Evolutionary conservation across 31 red algal genomes (phyloP).

Genomic region (Porphyra umbilicalis): DNA sequence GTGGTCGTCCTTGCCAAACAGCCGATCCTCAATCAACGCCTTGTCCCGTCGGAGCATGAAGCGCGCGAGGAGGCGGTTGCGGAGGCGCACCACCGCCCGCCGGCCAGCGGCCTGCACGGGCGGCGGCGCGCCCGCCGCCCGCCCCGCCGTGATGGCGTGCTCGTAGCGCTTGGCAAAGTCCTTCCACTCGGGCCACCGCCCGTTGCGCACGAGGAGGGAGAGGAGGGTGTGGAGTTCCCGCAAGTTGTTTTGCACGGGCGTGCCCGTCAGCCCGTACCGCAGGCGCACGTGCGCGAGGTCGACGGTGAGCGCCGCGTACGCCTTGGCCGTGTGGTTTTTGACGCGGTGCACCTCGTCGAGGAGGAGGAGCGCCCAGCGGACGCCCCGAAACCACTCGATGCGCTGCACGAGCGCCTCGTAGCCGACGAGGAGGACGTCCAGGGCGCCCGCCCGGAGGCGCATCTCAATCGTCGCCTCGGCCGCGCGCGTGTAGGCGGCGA

Average conservation of each 20-base stretch:
- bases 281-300: constrained; percentile 8
- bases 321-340: constrained; percentile 64
- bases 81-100: constrained; percentile 4
- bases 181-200: constrained; percentile 20
- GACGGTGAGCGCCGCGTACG: constrained; percentile 20
- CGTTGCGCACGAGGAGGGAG: constrained; percentile 63
- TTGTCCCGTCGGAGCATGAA: constrained; percentile 74
- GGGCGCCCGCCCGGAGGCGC: constrained; percentile 6
- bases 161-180: constrained; percentile 28
- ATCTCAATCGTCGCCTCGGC: constrained; percentile 24
- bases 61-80: constrained; percentile 32
- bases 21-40: constrained; percentile 50
- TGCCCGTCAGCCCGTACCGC: constrained; percentile 83
- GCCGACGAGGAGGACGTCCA: constrained; percentile 39
- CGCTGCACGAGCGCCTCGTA: constrained; percentile 24
- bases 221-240: constrained; percentile 75
- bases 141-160: constrained; percentile 31
- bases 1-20: constrained; percentile 73
- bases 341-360: constrained; percentile 87
- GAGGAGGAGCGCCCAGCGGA: constrained; percentile 78
- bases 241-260: constrained; percentile 82
- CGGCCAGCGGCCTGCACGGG: neutral
- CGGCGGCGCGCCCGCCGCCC: constrained; percentile 2
- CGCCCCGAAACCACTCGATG: constrained; percentile 10
- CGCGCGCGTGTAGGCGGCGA: constrained; percentile 16